Percentiles rank a stretch among this genome's conserved stretches.
Conservation (phyloP, 768 basidiomycete genomes). For the Chalciporus pseudorubinellus region DNA sequence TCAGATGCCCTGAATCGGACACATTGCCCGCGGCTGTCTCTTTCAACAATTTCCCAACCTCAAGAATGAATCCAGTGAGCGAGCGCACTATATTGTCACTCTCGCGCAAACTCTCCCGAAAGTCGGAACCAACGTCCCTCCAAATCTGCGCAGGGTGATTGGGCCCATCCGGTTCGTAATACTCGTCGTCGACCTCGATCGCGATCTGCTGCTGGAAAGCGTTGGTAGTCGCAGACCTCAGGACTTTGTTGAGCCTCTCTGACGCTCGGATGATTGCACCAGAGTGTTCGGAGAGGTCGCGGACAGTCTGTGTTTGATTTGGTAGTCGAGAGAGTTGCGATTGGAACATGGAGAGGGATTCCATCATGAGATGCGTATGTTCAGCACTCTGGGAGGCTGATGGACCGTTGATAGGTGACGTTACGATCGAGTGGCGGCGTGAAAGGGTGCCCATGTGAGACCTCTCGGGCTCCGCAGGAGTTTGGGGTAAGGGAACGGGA, state of each 20-base stretch:
- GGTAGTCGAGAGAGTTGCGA: constrained; percentile 58
- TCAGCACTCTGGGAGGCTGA: constrained; percentile 39
- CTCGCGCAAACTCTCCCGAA: constrained; percentile 64
- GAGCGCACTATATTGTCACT: constrained; percentile 79
- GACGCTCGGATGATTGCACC: constrained; percentile 61
- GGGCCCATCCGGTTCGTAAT: constrained; percentile 19
- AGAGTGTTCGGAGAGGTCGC: constrained; percentile 60
- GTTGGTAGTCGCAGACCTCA: constrained; percentile 52
- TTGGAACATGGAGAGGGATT: constrained; percentile 70
- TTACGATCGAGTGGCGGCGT: constrained; percentile 14
- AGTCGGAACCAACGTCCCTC: constrained; percentile 68
- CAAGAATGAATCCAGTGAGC: constrained; percentile 73
- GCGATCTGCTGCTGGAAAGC: constrained; percentile 76
- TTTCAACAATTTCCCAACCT: constrained; percentile 65
- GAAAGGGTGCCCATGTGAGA: constrained; percentile 9
- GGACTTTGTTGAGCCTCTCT: constrained; percentile 62
- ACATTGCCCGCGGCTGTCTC: constrained; percentile 42
- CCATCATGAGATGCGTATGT: constrained; percentile 68
- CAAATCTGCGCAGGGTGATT: constrained; percentile 56
- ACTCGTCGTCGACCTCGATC: constrained; percentile 61
- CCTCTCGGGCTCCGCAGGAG: constrained; percentile 15
- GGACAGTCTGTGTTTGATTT: constrained; percentile 40
- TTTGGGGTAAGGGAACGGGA: constrained; percentile 13
- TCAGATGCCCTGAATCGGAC: constrained; percentile 37
- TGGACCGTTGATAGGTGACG: constrained; percentile 18